Evolutionary conservation across 2,329 filamentous ascomycete genomes (phyloP), one percentile per base, ranked within the genome.

Genomic region (Hirsutella rhossiliensis): DNA sequence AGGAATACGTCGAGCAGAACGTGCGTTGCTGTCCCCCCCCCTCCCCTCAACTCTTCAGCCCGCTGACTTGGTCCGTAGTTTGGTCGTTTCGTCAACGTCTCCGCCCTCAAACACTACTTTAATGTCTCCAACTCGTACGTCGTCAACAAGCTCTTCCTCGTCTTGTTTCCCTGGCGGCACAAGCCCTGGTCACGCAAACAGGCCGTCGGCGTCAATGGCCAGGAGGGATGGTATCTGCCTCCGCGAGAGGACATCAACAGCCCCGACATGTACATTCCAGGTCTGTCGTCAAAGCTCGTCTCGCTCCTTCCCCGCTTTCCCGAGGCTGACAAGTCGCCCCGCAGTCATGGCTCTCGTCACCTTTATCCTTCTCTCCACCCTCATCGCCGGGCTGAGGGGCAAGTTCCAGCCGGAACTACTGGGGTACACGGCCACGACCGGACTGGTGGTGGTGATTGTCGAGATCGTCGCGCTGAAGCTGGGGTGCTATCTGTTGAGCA

Each of bases 61-160:
- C 27, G 50, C 47, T 56, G 50, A 52, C 52, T 39, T 3, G 13
- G 15, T 23, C 11, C 37, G 37, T 44, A 75, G 72, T 66, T 76
- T 51, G 75, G 75, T 52, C 73, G 75, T 63, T 96, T 90, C 67
- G 82, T 98, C 65, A 95, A 89, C 58, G 84, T 97, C 54, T 83
- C 84, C 13, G 87, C 87, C 17, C 75, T 98, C 38, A 98, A 98
- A 66, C 92, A 96, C 68, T 98, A 97, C 75, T 98, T 98, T 72
- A 96, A 97, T 67, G 92, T 98, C 51, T 94, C 89, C 53, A 98
- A 98, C 72, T 85, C 79, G 47, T 98, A 98, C 66, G 92, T 98
- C 60, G 73, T 94, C 60, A 87, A 83, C 67, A 98, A 98, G 67
- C 75, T 98, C 47, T 80, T 84, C 60, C 78, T 98, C 47, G 90